These are phyloP conservation scores for Periconia macrospinosa DNA, from an alignment of 2,329 filamentous ascomycete genomes.

Conservation along the genomic window DNA sequence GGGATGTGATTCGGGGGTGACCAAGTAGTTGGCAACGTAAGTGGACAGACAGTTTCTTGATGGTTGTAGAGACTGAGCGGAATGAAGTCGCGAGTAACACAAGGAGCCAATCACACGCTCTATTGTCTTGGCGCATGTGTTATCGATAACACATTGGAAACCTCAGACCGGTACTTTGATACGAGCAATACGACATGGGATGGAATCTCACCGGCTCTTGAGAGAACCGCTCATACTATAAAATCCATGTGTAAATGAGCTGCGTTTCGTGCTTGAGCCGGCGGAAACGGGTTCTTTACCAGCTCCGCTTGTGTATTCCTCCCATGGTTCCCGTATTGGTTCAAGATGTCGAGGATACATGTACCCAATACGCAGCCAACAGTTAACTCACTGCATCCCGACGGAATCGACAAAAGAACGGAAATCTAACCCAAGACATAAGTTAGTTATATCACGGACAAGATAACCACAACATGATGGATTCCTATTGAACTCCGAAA, in stretches of 20 bases:
- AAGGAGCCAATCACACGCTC: neutral
- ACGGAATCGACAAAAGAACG: no score
- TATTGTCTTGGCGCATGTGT: neutral
- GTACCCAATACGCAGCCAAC: no score
- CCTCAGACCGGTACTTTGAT: neutral
- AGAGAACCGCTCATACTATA: neutral
- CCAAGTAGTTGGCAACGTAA: no score
- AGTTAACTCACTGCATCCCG: no score
- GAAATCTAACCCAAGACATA: no score
- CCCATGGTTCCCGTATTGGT: no score
- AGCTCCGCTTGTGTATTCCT: no score
- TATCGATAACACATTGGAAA: neutral
- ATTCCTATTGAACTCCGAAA: conserved; percentile 17
- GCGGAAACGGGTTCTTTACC: neutral
- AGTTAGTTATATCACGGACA: neutral
- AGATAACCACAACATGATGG: neutral
- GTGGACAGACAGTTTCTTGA: no score
- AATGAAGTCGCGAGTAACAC: neutral
- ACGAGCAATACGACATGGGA: neutral
- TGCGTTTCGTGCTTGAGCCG: neutral
- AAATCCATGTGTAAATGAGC: neutral
- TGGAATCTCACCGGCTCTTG: neutral
- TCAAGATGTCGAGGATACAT: no score
- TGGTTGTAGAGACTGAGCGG: neutral
- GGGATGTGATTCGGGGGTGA: neutral